These are phyloP conservation scores for Lycium ferocissimum DNA, from an alignment of 257 asterid genomes.

Conservation along the genomic window DNA sequence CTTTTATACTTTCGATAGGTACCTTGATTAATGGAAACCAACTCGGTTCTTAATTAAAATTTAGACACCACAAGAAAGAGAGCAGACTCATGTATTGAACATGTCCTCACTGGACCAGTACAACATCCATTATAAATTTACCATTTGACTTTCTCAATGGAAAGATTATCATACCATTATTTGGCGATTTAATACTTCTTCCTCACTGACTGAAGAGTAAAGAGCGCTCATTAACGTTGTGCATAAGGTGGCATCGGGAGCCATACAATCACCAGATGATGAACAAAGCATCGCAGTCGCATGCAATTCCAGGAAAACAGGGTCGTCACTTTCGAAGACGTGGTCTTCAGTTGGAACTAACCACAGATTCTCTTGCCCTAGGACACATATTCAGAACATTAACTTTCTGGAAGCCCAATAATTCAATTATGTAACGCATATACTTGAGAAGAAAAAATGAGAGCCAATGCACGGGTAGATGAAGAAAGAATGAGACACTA, in stretches of 20 bases:
- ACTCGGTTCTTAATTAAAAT: neutral
- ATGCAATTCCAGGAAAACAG: slow-evolving; percentile 82
- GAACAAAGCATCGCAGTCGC: slow-evolving; percentile 80
- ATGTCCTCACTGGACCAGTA: slow-evolving; percentile 3
- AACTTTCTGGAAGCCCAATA: slow-evolving; percentile 19
- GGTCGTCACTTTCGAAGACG: slow-evolving; percentile 60
- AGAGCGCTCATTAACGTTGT: slow-evolving; percentile 85
- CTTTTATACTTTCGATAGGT: neutral
- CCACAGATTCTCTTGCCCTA: slow-evolving; percentile 83
- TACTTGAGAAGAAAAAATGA: slow-evolving; percentile 25
- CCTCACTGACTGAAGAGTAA: slow-evolving; percentile 81
- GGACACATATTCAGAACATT: slow-evolving; percentile 31
- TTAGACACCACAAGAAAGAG: neutral
- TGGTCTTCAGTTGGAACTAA: slow-evolving; percentile 80
- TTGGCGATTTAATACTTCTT: slow-evolving; percentile 75
- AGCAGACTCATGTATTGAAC: slow-evolving; percentile 14
- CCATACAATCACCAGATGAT: slow-evolving; percentile 89
- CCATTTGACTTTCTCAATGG: neutral
- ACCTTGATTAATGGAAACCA: neutral
- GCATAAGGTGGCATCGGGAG: slow-evolving; percentile 87
- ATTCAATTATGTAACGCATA: neutral
- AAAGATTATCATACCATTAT: slow-evolving; percentile 66
- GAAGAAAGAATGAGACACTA: neutral
- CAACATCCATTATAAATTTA: neutral
- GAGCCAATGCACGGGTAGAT: neutral